Percentiles rank a stretch among this genome's conserved stretches.
Conservation (phyloP, 2,329 filamentous ascomycete species). For the Xylaria sp. region DNA sequence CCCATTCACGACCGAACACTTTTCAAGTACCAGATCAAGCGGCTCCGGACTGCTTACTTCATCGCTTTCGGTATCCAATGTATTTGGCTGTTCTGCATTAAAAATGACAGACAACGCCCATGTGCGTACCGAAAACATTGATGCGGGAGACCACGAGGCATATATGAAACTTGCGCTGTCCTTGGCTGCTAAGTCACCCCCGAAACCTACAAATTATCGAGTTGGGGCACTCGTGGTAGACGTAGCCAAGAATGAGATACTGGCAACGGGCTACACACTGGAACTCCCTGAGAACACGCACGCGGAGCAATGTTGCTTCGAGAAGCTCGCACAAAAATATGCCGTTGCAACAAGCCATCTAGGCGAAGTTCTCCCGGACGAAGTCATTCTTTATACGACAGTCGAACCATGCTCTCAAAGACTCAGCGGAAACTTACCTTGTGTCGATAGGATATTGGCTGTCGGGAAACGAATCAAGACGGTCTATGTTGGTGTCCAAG, state of each 20-base stretch:
- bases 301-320: conserved; percentile 88
- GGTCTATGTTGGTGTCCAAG: conserved; percentile 85
- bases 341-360: conserved; percentile 58
- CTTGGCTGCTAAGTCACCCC: conserved; percentile 78
- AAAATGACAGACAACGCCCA: conserved; percentile 20
- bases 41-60: background rate
- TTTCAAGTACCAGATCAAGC: background rate
- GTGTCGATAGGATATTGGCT: conserved; percentile 76
- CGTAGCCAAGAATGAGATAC: conserved; percentile 56
- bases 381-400: conserved; percentile 80
- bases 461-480: conserved; percentile 66
- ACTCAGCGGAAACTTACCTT: conserved; percentile 73
- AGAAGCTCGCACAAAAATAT: conserved; percentile 65
- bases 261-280: conserved; percentile 86
- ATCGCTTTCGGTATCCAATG: background rate
- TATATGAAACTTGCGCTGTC: conserved; percentile 72
- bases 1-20: background rate
- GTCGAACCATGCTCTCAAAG: conserved; percentile 83
- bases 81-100: background rate
- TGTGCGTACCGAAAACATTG: conserved; percentile 26
- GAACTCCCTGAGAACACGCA: conserved; percentile 93
- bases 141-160: conserved; percentile 47
- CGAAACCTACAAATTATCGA: conserved; percentile 88
- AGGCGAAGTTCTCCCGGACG: conserved; percentile 51
- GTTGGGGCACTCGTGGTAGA: conserved; percentile 88